Percentiles rank a stretch among this genome's conserved stretches.
These are phyloP conservation scores for Leccinum subgranulosum DNA, from an alignment of 768 basidiomycete genomes.

Conservation along the genomic window DNA sequence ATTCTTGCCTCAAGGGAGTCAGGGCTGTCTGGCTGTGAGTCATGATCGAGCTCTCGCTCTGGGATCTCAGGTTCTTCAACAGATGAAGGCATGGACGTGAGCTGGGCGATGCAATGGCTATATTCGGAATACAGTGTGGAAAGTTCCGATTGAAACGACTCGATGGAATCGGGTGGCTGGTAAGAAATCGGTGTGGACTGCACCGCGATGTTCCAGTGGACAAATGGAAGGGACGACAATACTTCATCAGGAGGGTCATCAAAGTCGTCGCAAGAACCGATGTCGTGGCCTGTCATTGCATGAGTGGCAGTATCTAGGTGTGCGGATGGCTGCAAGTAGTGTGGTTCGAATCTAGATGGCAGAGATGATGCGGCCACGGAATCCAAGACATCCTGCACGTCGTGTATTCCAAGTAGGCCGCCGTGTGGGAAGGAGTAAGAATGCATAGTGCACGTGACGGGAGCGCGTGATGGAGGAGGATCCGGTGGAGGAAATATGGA, in stretches of 20 bases:
- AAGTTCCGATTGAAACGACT: slow-evolving; percentile 36
- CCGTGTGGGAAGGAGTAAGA: slow-evolving; percentile 13
- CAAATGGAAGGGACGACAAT: slow-evolving; percentile 18
- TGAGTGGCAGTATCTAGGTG: slow-evolving; percentile 4
- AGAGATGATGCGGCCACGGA: background rate
- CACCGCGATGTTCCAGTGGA: slow-evolving; percentile 24
- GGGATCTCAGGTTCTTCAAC: slow-evolving; percentile 13
- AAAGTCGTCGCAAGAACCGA: slow-evolving; percentile 1
- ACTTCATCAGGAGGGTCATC: slow-evolving; percentile 19
- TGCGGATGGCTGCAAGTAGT: slow-evolving; percentile 5
- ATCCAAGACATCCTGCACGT: slow-evolving; percentile 15
- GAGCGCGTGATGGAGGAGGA: slow-evolving; percentile 1
- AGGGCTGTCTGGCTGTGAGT: slow-evolving; percentile 2
- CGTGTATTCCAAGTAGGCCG: slow-evolving; percentile 1
- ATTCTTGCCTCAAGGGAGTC: slow-evolving; percentile 35
- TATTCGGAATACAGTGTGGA: slow-evolving; percentile 50
- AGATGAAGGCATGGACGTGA: slow-evolving; percentile 40
- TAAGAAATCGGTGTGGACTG: slow-evolving; percentile 9
- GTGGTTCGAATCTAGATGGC: slow-evolving; percentile 19
- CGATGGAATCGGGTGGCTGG: slow-evolving; percentile 15
- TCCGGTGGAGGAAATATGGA: slow-evolving; percentile 6
- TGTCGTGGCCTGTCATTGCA: slow-evolving; percentile 1
- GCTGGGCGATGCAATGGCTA: slow-evolving; percentile 43
- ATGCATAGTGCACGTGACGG: slow-evolving; percentile 1
- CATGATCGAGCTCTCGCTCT: background rate